A percentile compares a stretch with the other conserved stretches of the same genome.
Conservation (phyloP, 2,329 filamentous ascomycete species). For the Salinomyces thailandicus region DNA sequence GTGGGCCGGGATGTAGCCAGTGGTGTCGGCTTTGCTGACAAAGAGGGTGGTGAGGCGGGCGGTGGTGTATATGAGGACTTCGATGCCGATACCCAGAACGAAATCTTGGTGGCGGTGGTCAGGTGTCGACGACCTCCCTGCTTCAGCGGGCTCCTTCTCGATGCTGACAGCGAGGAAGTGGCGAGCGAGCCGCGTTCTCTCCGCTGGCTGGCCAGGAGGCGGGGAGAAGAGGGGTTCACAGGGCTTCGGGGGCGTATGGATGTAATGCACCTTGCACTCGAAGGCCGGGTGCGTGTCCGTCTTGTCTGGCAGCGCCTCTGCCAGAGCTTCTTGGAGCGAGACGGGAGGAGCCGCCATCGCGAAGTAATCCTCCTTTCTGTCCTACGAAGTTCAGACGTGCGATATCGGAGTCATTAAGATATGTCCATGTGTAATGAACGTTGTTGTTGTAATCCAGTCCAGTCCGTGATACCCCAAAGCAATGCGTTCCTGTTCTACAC, state of each 20-base stretch:
- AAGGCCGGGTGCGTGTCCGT: constrained; percentile 26
- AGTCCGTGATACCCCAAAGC: too few relatives aligned
- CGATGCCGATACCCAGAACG: constrained; percentile 70
- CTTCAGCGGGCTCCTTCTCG: constrained; percentile 10
- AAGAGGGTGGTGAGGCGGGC: constrained; percentile 75
- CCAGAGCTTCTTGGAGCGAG: constrained; percentile 34
- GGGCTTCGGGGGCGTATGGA: constrained; percentile 71
- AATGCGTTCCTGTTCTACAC: too few relatives aligned
- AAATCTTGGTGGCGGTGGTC: constrained; percentile 21
- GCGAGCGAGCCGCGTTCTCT: constrained; percentile 75
- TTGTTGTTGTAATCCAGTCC: too few relatives aligned
- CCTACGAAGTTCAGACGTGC: too few relatives aligned
- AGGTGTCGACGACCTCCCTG: constrained; percentile 2
- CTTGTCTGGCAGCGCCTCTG: constrained; percentile 40
- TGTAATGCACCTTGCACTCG: constrained; percentile 65
- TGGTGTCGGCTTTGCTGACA: constrained; percentile 94
- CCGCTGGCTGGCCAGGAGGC: constrained; percentile 58
- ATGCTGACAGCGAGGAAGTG: constrained; percentile 58
- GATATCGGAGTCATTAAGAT: too few relatives aligned
- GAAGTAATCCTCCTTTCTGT: too few relatives aligned
- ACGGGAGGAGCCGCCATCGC: background rate
- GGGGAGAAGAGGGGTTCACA: constrained; percentile 70
- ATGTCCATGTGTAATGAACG: too few relatives aligned
- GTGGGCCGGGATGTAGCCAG: constrained; percentile 59
- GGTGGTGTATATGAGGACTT: constrained; percentile 78